Base-by-base conservation (phyloP, 1,139 yeast genomes). In the Trichomonascaceae sp. region DNA sequence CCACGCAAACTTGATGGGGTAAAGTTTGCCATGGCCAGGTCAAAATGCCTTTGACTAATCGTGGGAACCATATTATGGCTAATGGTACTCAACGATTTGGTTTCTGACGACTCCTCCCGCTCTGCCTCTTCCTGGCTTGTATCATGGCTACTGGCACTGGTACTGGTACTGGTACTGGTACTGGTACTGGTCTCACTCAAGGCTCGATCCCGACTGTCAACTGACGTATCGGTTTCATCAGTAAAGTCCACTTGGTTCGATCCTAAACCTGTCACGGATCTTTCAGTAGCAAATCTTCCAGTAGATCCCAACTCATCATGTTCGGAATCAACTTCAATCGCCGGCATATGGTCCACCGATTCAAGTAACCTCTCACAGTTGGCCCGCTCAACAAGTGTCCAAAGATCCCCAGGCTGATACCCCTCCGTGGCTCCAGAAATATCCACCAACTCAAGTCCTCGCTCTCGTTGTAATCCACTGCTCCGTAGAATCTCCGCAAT, bases 1-100 rank as follows among this genome's bases (percentile, higher is more conserved):
- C 95, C 95, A 33, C 95, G 69, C 36, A 89, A 60, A 35, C 82
- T 74, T 0, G 93, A 74, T 0, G 98, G 96, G 0, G 76, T 71
- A 46, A 70, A 87, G 2, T 76, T 82, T 17, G 65, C 57, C 26
- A 81, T 52, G 0, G 93, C 84, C 8, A 56, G 61, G 17, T 66
- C 62, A 39, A 82, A 71, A 38, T 72, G 67, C 5, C 31, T 35
- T 25, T 53, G 50, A 11, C 29, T 31, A 4, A 46, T 34, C 5
- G 22, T 16, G 4, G 18, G 11, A 5, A 22, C 27, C n/a, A n/a
- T n/a, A n/a, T n/a, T n/a, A n/a, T n/a, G n/a, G n/a, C n/a, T n/a
- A n/a, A n/a, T n/a, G n/a, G n/a, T n/a, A n/a, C n/a, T n/a, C n/a
- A n/a, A n/a, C n/a, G n/a, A n/a, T n/a, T n/a, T n/a, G n/a, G n/a